Base-by-base conservation (phyloP, 768 basidiomycete species). In the Auriculariales sp. region DNA sequence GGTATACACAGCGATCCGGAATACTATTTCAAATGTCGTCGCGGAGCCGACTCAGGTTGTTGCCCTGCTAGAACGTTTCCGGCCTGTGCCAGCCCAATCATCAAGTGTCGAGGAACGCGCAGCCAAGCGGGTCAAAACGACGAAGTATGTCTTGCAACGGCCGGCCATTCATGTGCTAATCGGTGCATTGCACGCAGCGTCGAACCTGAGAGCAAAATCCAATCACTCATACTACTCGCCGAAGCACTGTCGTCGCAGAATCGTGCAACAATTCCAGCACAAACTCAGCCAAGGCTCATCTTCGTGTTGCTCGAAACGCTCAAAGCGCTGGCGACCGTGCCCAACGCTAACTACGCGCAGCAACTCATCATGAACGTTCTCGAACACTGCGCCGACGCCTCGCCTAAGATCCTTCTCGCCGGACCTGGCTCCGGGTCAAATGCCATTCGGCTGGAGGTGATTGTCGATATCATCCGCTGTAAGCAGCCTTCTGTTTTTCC, bases 381-480 rank as follows among this genome's bases (percentile, higher is more conserved):
- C 22, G 83, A 87, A 54, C 77, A 72, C 22, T 44, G 39, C 19
- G 39, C 39, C 55, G 69, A 73, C 9, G 75, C 83, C 3, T 68
- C 66, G 15, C 72, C 74, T 50, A 68, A 84, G 24, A 65, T 60
- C 49, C 87, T 83, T 56, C 52, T 72, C 48, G 11, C 9, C 31
- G 32, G 51, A 27, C 9, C 15, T 51, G 28, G 33, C 44, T 27
- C 73, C 57, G 55, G 77, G 22, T 63, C 72, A 0, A 70, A 79
- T 50, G 68, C 77, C 0, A 69, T 94, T 47, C 77, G 89, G 12
- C 65, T 93, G 42, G 91, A 94, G 57, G 77, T 91, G 2, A 71
- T 97, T 19, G 83, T 95, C 11, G 88, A 93, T 53, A 71, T 93
- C 31, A 83, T 97, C 57, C 71, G 89, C 59, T 77, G 88, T 87